Conservation (phyloP, 805 yeast species). For the Candida berthetii region DNA sequence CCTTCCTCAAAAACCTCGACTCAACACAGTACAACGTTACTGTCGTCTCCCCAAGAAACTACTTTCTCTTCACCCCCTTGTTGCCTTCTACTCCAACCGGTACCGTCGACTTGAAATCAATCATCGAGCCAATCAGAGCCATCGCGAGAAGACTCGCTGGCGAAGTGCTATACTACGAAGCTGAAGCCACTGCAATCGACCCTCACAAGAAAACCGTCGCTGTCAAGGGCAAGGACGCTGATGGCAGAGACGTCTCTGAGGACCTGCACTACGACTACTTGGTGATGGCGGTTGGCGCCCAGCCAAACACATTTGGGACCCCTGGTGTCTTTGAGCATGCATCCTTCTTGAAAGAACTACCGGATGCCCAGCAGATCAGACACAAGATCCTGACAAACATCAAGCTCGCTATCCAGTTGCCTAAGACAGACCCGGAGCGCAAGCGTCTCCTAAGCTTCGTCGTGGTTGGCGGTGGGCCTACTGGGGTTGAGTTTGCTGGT, state of each 20-base stretch:
- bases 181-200: conserved; percentile 83
- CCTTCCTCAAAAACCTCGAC: conserved; percentile 78
- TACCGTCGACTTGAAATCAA: conserved; percentile 82
- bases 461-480: conserved; percentile 72
- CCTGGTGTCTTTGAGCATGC: conserved; percentile 92
- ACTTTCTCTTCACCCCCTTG: conserved; percentile 92
- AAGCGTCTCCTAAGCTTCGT: conserved; percentile 74
- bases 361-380: conserved; percentile 83
- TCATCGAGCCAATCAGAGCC: conserved; percentile 87
- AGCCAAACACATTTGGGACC: conserved; percentile 89
- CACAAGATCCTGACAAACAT: conserved; percentile 77
- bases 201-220: conserved; percentile 59
- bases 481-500: conserved; percentile 82
- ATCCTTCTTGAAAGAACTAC: conserved; percentile 82
- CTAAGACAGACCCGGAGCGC: conserved; percentile 69
- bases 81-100: conserved; percentile 95
- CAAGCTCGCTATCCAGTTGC: conserved; percentile 81
- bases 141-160: conserved; percentile 76
- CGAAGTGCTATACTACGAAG: conserved; percentile 81
- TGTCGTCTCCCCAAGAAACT: conserved; percentile 90
- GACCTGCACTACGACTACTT: conserved; percentile 68
- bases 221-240: conserved; percentile 49
- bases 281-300: conserved; percentile 92
- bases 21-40: conserved; percentile 84
- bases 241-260: conserved; percentile 36